Conservation (phyloP, 2,329 filamentous ascomycete species). For the Ophiocordyceps camponoti-saundersi region DNA sequence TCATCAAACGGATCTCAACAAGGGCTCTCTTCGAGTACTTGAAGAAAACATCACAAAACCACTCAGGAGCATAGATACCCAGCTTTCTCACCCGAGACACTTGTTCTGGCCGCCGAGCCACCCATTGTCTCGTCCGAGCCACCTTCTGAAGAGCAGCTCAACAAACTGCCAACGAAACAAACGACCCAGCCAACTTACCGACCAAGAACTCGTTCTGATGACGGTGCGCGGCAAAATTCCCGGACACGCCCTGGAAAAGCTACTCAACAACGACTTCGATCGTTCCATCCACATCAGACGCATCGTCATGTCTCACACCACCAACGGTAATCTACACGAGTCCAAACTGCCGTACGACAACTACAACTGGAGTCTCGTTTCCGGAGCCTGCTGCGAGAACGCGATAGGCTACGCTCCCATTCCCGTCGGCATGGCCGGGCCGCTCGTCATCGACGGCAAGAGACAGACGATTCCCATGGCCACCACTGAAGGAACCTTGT, state of each 20-base stretch:
- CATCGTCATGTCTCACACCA: background rate
- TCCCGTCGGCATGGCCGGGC: background rate
- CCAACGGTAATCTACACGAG: background rate
- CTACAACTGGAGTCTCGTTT: background rate
- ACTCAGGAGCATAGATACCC: too few species aligned
- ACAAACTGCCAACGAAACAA: background rate
- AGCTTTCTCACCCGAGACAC: background rate
- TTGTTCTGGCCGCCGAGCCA: background rate
- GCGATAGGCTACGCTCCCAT: background rate
- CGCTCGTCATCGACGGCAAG: background rate
- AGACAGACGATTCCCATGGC: background rate
- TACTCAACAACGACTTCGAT: background rate
- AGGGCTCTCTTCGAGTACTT: background rate
- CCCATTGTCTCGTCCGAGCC: too few species aligned
- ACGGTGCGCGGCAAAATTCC: background rate
- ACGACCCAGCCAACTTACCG: background rate
- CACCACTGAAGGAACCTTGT: constrained; percentile 36
- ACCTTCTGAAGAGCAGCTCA: background rate
- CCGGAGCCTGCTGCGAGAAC: background rate
- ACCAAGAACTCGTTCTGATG: background rate
- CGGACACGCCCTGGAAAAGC: background rate
- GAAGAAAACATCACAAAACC: too few species aligned
- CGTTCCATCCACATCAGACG: background rate
- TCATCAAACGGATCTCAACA: too few species aligned
- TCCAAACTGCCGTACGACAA: background rate